phyloP scores from a whole-genome alignment of 495 filamentous ascomycete species.

The Daldinia childiae region DNA sequence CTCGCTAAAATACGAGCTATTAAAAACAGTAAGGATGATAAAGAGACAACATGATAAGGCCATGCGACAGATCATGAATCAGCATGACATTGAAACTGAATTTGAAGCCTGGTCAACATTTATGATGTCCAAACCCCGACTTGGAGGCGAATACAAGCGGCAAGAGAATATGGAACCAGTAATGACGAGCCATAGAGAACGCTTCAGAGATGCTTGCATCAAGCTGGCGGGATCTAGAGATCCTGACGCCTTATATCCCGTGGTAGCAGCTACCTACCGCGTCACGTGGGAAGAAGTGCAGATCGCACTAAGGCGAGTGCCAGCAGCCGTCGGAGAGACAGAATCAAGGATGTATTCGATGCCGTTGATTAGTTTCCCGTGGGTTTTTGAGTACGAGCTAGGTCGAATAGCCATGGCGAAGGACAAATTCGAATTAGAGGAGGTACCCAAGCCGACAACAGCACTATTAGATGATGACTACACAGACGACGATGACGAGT shows the following conservation, averaged over 20 bases:
- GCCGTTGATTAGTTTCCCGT: slow-evolving; percentile 93
- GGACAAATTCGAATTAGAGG: slow-evolving; percentile 32
- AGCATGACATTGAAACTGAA: slow-evolving; percentile 85
- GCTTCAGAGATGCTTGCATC: slow-evolving; percentile 71
- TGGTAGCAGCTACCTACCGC: slow-evolving; percentile 87
- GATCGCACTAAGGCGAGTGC: slow-evolving; percentile 46
- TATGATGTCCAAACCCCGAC: slow-evolving; percentile 72
- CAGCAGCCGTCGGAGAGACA: slow-evolving; percentile 35
- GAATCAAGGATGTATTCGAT: slow-evolving; percentile 54
- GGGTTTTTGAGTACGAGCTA: slow-evolving; percentile 81
- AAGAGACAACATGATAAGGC: slow-evolving; percentile 82
- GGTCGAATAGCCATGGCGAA: slow-evolving; percentile 69
- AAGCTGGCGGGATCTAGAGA: slow-evolving; percentile 66
- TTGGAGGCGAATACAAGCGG: slow-evolving; percentile 80
- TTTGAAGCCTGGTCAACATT: slow-evolving; percentile 93
- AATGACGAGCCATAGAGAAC: slow-evolving; percentile 68
- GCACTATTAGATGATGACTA: slow-evolving; percentile 24
- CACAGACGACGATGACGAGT: slow-evolving; percentile 40
- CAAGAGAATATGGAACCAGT: slow-evolving; percentile 80
- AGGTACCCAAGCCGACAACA: slow-evolving; percentile 26
- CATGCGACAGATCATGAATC: slow-evolving; percentile 82
- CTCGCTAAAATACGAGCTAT: slow-evolving; percentile 58
- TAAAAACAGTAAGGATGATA: slow-evolving; percentile 68
- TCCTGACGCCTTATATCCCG: slow-evolving; percentile 68
- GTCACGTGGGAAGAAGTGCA: slow-evolving; percentile 77